phyloP scores from a whole-genome alignment of 2,329 filamentous ascomycete genomes.

The Curvularia sp. region DNA sequence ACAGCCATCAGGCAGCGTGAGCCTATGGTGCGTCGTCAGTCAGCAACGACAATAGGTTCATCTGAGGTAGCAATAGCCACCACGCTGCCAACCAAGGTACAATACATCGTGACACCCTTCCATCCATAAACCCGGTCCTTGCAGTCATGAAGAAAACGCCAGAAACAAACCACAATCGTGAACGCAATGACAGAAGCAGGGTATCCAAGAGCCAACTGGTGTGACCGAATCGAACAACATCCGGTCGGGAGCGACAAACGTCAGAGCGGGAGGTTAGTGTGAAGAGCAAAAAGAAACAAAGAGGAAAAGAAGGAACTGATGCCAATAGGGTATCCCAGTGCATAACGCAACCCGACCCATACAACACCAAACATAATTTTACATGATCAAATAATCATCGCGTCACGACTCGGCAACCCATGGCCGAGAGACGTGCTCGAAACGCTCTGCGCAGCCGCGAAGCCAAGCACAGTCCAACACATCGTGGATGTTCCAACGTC shows the following conservation, averaged over 20 bases:
- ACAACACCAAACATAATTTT: slow-evolving; percentile 14
- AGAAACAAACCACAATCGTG: slow-evolving; percentile 7
- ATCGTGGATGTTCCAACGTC: slow-evolving; percentile 65
- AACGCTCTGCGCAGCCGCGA: slow-evolving; percentile 40
- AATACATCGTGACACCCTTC: slow-evolving; percentile 12
- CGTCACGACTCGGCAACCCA: slow-evolving; percentile 37
- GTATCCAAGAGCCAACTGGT: slow-evolving; percentile 32
- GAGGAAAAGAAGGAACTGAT: slow-evolving; percentile 12
- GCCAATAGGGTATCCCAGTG: slow-evolving; percentile 40
- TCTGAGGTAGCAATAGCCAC: neutral
- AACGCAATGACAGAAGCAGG: slow-evolving; percentile 25
- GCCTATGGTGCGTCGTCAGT: slow-evolving; percentile 3
- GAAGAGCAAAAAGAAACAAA: neutral
- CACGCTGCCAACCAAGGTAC: slow-evolving; percentile 8
- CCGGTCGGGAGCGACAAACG: slow-evolving; percentile 2
- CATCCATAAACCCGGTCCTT: neutral
- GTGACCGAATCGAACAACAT: slow-evolving; percentile 14
- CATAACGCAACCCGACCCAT: slow-evolving; percentile 14
- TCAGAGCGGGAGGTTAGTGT: neutral
- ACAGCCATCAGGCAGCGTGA: neutral
- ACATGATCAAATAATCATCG: slow-evolving; percentile 7
- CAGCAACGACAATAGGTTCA: neutral
- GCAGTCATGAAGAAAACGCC: slow-evolving; percentile 13
- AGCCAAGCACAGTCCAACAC: slow-evolving; percentile 66
- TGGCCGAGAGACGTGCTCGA: slow-evolving; percentile 39